Evolutionary conservation across 2,329 filamentous ascomycete species (phyloP), one percentile per base, ranked within the genome.

Genomic region (Metarhizium sp.): DNA sequence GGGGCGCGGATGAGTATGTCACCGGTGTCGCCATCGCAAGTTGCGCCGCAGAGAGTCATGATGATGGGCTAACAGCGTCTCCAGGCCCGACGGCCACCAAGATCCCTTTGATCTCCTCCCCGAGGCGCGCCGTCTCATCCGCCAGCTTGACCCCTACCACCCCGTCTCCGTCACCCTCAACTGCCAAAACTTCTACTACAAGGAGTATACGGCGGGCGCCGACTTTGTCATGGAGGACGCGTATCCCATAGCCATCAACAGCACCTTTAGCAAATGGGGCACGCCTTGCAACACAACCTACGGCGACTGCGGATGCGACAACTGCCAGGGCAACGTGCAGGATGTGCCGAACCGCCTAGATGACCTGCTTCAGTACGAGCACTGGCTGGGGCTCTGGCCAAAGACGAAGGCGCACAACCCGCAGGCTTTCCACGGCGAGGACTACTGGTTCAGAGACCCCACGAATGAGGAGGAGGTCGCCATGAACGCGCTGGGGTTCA

Each of bases 291-390:
- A 85, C 65, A 57, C 68, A 3, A 85, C 81, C 0, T 79, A 83
- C 53, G 82, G 82, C 58, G 78, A 80, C 68, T 84, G 81, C 67
- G 82, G 82, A 8, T 86, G 83, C 66, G 82, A 86, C 63, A 77
- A 80, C 65, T 86, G 82, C 64, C 60, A 66, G 2, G 79, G 78
- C 52, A 65, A 64, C n/a, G 70, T 84, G 18, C 69, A 73, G 20
- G 82, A 86, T 61, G 76, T 85, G 0, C 42, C 71, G 1, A 50
- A 57, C 13, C 68, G 76, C 0, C 62, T 78, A 42, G 73, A 77
- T 53, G 67, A 68, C 50, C 59, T 76, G 25, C 53, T 60, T 0
- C 57, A 42, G 13, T 72, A 77, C 60, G 74, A 76, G 57, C 11
- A 46, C 1, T 74, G 71, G 69, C 64, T 76, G 1, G 73, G 73